Evolutionary conservation across 2,329 filamentous ascomycete genomes (phyloP).

Genomic region (Exserohilum rostratum): DNA sequence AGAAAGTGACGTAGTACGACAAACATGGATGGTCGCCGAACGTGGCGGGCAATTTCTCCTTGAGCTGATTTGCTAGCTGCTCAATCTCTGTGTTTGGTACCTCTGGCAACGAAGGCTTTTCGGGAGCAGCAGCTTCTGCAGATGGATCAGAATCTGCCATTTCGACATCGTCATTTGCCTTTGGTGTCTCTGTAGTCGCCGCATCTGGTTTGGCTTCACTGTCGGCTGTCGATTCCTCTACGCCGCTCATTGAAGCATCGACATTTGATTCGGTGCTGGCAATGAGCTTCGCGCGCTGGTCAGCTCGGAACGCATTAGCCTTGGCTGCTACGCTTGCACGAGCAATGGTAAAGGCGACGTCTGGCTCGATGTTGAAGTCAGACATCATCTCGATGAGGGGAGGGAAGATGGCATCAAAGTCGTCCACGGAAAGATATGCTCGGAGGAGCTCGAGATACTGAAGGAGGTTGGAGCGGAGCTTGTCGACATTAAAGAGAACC

Average conservation of each 20-base stretch:
- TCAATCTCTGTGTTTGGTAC: conserved; percentile 72
- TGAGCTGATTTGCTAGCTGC: conserved; percentile 73
- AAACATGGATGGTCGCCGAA: conserved; percentile 75
- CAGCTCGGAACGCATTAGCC: conserved; percentile 46
- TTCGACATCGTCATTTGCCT: conserved; percentile 42
- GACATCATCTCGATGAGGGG: conserved; percentile 74
- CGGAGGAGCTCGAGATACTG: conserved; percentile 91
- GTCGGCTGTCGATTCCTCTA: conserved; percentile 18
- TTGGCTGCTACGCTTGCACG: conserved; percentile 69
- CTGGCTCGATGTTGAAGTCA: conserved; percentile 79
- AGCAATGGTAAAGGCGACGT: conserved; percentile 83
- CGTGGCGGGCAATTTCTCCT: conserved; percentile 64
- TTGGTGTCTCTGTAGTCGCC: conserved; percentile 9
- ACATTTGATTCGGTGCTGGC: conserved; percentile 50
- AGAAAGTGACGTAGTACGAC: conserved; percentile 88
- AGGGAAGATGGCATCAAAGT: conserved; percentile 82
- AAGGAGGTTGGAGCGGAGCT: conserved; percentile 81
- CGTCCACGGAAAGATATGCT: conserved; percentile 73
- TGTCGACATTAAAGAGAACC: conserved; percentile 85
- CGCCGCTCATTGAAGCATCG: conserved; percentile 53
- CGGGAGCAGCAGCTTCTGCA: not conserved
- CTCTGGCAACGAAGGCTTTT: conserved; percentile 2
- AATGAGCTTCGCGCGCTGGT: conserved; percentile 31
- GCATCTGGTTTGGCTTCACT: conserved; percentile 11
- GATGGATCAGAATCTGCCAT: conserved; percentile 46